These are phyloP conservation scores for Pseudogymnoascus destructans DNA, from an alignment of 2,329 filamentous ascomycete genomes.

Conservation along the genomic window DNA sequence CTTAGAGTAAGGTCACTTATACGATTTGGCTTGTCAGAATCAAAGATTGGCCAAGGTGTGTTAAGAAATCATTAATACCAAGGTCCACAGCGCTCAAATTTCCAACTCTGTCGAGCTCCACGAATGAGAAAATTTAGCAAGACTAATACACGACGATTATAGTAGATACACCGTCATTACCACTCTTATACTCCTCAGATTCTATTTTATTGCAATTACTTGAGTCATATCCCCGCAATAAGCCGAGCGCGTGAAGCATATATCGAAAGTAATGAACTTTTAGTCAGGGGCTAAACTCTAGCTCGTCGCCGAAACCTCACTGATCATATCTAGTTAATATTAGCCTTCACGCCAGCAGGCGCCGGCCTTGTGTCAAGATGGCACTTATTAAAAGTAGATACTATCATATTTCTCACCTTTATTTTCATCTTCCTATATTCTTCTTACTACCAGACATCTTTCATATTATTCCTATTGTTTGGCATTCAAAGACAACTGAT, in stretches of 20 bases:
- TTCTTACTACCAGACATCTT: not conserved
- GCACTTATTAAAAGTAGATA: not conserved
- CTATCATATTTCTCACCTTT: not conserved
- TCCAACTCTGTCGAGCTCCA: not conserved
- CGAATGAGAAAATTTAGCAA: not conserved
- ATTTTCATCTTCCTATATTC: not conserved
- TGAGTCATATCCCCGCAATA: not conserved
- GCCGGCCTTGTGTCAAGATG: not conserved
- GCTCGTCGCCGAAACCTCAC: not conserved
- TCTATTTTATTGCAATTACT: not conserved
- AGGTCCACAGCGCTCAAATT: not conserved
- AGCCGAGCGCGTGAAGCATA: not conserved
- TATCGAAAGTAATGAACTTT: not conserved
- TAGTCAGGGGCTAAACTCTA: not conserved
- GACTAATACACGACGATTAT: not conserved
- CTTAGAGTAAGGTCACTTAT: not conserved
- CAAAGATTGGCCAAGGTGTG: not conserved
- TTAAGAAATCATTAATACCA: not conserved
- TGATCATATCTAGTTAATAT: not conserved
- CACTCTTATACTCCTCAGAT: not conserved
- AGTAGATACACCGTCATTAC: not conserved
- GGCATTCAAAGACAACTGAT: not conserved
- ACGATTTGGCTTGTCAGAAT: not conserved
- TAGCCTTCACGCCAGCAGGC: not conserved
- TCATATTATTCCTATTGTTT: not conserved